These are phyloP conservation scores for Hordeum marinum DNA, from an alignment of 176 grass and related monocot genomes.

Conservation along the genomic window DNA sequence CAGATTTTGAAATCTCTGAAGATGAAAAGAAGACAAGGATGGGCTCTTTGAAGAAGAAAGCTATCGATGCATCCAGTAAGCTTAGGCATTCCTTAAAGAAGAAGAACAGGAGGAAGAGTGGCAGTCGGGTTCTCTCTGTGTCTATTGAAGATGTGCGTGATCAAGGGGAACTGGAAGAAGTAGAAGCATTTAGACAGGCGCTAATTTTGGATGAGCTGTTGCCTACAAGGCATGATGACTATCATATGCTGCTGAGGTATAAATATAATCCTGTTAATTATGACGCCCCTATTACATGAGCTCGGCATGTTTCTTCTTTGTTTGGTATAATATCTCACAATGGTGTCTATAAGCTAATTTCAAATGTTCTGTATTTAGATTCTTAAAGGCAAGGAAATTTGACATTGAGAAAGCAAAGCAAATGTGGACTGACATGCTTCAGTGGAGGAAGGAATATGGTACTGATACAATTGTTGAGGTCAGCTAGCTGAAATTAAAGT, in stretches of 20 bases:
- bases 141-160: slow-evolving; percentile 95
- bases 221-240: slow-evolving; percentile 87
- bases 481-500: neutral
- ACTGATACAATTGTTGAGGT: slow-evolving; percentile 88
- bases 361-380: slow-evolving; percentile 45
- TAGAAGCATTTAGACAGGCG: slow-evolving; percentile 73
- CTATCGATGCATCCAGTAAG: slow-evolving; percentile 80
- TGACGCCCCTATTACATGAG: neutral
- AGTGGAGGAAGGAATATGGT: slow-evolving; percentile 90
- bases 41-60: slow-evolving; percentile 91
- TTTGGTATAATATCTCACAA: neutral
- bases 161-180: slow-evolving; percentile 67
- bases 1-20: slow-evolving; percentile 87
- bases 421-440: slow-evolving; percentile 98
- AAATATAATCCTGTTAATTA: slow-evolving; percentile 6
- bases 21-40: slow-evolving; percentile 93
- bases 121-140: slow-evolving; percentile 69
- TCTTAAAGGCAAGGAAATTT: slow-evolving; percentile 89
- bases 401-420: slow-evolving; percentile 96
- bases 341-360: neutral
- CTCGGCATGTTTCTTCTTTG: slow-evolving; percentile 4
- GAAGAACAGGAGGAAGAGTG: slow-evolving; percentile 68
- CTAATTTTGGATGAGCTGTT: slow-evolving; percentile 76
- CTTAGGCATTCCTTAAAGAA: slow-evolving; percentile 90
- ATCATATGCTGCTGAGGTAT: slow-evolving; percentile 94